These are phyloP conservation scores for Funneliformis caledonium DNA, from an alignment of 371 early-diverging fungal genomes.

Conservation along the genomic window DNA sequence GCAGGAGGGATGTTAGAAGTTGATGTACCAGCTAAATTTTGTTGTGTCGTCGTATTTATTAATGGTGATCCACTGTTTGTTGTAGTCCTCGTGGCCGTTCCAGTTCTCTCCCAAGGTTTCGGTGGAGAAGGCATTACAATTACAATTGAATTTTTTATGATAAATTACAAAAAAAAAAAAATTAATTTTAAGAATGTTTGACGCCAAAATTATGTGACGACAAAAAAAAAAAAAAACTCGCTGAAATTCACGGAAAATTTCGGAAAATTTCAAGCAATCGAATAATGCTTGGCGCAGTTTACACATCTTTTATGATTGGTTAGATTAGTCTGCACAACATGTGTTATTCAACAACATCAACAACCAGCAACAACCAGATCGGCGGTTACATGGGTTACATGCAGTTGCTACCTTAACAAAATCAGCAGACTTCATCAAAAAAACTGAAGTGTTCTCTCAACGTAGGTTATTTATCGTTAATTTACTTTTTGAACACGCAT, in stretches of 20 bases:
- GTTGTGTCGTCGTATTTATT: background rate
- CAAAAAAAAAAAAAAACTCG: too few relatives aligned
- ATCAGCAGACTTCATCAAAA: background rate
- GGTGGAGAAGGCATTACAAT: conserved; percentile 83
- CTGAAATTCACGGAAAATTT: too few relatives aligned
- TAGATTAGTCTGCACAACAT: background rate
- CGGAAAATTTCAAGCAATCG: background rate
- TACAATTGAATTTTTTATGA: background rate
- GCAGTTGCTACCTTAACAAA: background rate
- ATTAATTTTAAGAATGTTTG: background rate
- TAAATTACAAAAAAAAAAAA: background rate
- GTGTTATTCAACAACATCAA: background rate
- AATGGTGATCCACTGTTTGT: conserved; percentile 29
- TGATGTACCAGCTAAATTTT: background rate
- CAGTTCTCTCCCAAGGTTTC: conserved; percentile 91
- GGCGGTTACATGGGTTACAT: background rate
- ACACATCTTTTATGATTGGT: background rate
- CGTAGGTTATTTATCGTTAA: background rate
- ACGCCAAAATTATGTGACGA: background rate
- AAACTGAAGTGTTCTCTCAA: background rate
- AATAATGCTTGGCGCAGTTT: background rate
- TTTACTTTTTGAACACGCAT: conserved; percentile 43
- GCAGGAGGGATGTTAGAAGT: conserved; percentile 41
- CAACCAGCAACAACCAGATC: background rate
- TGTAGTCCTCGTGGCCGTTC: conserved; percentile 46